Evolutionary conservation across 2,329 filamentous ascomycete genomes (phyloP), one percentile per base, ranked within the genome.

Genomic region (Stachybotrys chartarum): DNA sequence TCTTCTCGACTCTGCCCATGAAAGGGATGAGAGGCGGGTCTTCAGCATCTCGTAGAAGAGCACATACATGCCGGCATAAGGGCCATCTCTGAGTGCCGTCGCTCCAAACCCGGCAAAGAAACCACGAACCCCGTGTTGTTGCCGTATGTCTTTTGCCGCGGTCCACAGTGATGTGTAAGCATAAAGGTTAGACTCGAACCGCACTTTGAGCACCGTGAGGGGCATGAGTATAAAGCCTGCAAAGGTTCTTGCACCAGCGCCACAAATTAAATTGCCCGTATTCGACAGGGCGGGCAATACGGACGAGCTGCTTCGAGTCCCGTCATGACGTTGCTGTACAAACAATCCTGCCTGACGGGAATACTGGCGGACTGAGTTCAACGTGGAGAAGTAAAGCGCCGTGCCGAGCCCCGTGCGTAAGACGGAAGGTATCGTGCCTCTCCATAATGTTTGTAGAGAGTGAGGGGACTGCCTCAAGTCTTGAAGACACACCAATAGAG

Each of bases 51-150:
- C 94, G 72, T 99, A 99, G 63, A 96, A 89, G 7, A 97, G 76
- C 1, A 99, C 91, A 67, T 99, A 99, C 16, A 97, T 78, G 0
- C 94, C 94, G 0, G 94, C 94, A 68, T 97, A 97, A 0, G 94
- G 94, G n/a, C 92, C 94, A 71, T 99, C 94, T 50, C 94, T 82
- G 31, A 96, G 83, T 1, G 94, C 91, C 0, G 94, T 99, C 1
- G 93, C 94, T 47, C 94, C 94, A 66, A 96, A 96, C 1, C 94
- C 94, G 0, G 89, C 84, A 66, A 97, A 97, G 72, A 99, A 95
- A 0, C 93, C 94, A 32, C 86, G 83, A 4, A 89, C 55, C 0
- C 94, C 92, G 62, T 93, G 86, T 0, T 77, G 82, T 7, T 78
- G 78, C 53, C 87, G 74, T 31, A 97, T 97, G 62, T 94, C 90